Base-by-base conservation (phyloP, 768 basidiomycete species). In the Boletus reticulatus region DNA sequence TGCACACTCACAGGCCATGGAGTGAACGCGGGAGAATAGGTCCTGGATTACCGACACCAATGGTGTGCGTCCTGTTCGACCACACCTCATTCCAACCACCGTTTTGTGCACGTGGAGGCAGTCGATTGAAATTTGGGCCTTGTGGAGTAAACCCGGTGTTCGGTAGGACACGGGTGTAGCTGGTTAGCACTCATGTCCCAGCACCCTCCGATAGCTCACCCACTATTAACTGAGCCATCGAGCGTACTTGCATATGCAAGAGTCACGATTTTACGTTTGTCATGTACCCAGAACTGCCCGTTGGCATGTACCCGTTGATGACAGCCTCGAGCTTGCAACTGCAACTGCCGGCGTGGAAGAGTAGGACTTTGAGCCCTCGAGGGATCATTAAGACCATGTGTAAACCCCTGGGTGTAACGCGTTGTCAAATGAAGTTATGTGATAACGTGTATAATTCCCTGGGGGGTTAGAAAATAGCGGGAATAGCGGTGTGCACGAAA, bases 241-340 rank as follows among this genome's bases (percentile, higher is more conserved):
- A 86, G 76, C 2, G 89, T 89, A 2, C 85, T 89, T 31, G 88
- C 90, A 67, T 96, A 98, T 0, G 89, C 85, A 31, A 99, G 75
- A 6, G 92, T 89, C 29, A 93, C 91, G 24, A 98, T 92, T 69
- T 99, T 96, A 19, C 92, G 83, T 75, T 95, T 95, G 97, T 92
- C 2, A 94, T 97, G 71, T 90, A 94, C 4, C 97, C 97, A 0
- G 92, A 92, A 62, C 87, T 93, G 55, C 93, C 94, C 0, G 94
- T 87, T 92, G 14, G 94, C 96, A 48, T 90, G 88, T 12, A 97
- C 94, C 55, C 94, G 91, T 45, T 88, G 87, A 74, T 98, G 42
- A 98, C 82, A 0, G 93, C 94, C 57, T 95, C 92, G 24, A 98
- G 83, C 68, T 96, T 96, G 20, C 86, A 86, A 65, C 83, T 88